phyloP scores from a whole-genome alignment of 345 rosid species.

The Limnanthes douglasii region DNA sequence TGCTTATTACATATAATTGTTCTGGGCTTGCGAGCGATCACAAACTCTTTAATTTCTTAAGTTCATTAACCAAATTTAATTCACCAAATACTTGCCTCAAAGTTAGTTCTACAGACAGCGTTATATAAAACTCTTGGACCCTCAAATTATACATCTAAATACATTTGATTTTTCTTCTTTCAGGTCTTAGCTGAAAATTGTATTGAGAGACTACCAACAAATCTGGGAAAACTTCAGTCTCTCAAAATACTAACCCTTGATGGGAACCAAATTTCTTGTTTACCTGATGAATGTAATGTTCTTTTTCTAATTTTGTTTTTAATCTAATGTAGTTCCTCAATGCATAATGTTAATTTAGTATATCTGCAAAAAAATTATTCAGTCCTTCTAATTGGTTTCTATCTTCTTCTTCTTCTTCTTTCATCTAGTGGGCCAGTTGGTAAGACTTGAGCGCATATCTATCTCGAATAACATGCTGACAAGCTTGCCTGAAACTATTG shows the following conservation, averaged over 20 bases:
- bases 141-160: conserved; percentile 2
- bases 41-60: too few relatives aligned
- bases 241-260: conserved; percentile 77
- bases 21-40: too few relatives aligned
- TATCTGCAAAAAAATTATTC: not conserved
- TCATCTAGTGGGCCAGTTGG: conserved; percentile 78
- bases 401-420: not conserved
- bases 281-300: conserved; percentile 91
- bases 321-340: not conserved
- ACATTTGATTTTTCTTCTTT: conserved; percentile 12
- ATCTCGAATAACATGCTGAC: conserved; percentile 56
- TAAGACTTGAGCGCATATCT: conserved; percentile 75
- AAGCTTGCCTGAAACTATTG: conserved; percentile 79
- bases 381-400: not conserved
- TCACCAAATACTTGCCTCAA: too few relatives aligned
- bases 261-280: conserved; percentile 54
- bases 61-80: too few relatives aligned
- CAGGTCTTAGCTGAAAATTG: conserved; percentile 65
- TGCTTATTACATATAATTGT: too few relatives aligned
- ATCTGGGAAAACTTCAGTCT: conserved; percentile 81
- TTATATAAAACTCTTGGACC: not conserved
- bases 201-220: conserved; percentile 56
- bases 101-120: not conserved
- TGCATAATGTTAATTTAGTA: too few relatives aligned
- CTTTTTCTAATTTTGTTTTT: not conserved